These are phyloP conservation scores for Hura crepitans DNA, from an alignment of 441 rosid genomes.

Conservation along the genomic window DNA sequence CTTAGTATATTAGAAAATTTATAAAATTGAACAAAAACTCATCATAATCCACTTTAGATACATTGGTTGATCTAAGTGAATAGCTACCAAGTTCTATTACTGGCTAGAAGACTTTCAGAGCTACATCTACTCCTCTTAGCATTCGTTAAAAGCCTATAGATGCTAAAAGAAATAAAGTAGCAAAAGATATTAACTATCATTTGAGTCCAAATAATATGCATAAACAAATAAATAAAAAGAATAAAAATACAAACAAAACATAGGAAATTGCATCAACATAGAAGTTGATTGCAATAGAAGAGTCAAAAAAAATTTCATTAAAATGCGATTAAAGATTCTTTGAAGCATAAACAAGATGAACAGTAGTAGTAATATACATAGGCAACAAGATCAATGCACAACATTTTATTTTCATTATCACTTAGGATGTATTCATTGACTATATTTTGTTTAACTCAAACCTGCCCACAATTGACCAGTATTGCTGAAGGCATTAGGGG, in stretches of 20 bases:
- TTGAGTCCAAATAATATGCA: not conserved
- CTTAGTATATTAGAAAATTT: slow-evolving; percentile 1
- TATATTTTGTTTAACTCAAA: slow-evolving; percentile 29
- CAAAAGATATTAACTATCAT: no score
- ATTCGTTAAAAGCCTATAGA: not conserved
- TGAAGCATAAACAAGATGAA: not conserved
- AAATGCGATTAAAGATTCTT: not conserved
- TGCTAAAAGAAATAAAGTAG: not conserved
- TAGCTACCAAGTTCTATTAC: not conserved
- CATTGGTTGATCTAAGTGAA: no score
- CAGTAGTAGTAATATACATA: slow-evolving; percentile 3
- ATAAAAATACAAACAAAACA: not conserved
- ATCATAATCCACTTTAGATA: no score
- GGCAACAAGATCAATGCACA: not conserved
- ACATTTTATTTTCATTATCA: not conserved
- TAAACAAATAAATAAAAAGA: not conserved
- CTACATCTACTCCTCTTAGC: not conserved
- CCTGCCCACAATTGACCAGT: slow-evolving; percentile 98
- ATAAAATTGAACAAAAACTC: not conserved
- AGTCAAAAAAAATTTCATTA: not conserved
- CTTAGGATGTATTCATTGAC: slow-evolving; percentile 16
- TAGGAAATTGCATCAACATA: not conserved
- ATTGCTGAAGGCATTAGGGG: slow-evolving; percentile 93
- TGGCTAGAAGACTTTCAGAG: not conserved
- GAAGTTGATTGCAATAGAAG: not conserved